These are phyloP conservation scores for Pyrus bretschneideri DNA, from an alignment of 306 rosid genomes.

Conservation along the genomic window DNA sequence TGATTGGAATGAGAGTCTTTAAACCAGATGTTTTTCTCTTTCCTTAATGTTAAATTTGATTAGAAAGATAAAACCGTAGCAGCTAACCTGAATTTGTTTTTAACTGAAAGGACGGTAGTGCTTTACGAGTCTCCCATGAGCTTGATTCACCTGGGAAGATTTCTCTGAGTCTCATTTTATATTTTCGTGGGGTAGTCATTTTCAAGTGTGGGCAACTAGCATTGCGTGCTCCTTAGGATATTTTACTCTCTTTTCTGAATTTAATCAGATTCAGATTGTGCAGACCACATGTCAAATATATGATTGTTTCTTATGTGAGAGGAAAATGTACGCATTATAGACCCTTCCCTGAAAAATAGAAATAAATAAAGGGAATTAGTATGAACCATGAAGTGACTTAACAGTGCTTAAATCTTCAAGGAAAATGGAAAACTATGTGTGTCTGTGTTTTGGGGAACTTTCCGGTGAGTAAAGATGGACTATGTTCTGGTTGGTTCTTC, in stretches of 20 bases:
- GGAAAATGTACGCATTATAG: not conserved
- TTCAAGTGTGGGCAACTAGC: not conserved
- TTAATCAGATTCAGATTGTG: not conserved
- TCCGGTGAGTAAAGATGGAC: too few species aligned
- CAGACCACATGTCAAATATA: not conserved
- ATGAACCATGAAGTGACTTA: too few species aligned
- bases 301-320: not conserved
- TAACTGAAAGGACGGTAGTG: not conserved
- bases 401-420: too few species aligned
- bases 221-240: not conserved
- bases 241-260: not conserved
- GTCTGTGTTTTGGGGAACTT: too few species aligned
- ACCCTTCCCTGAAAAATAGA: too few species aligned
- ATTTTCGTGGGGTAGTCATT: not conserved
- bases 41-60: not conserved
- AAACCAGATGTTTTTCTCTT: not conserved
- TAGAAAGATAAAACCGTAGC: not conserved
- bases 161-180: not conserved
- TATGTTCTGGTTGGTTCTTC: too few species aligned
- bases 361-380: too few species aligned
- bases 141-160: not conserved
- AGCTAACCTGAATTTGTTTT: not conserved
- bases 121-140: not conserved
- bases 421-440: too few species aligned
- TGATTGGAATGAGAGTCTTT: not conserved